Conservation (phyloP, 2,329 filamentous ascomycete species). For the Alternaria sp. region DNA sequence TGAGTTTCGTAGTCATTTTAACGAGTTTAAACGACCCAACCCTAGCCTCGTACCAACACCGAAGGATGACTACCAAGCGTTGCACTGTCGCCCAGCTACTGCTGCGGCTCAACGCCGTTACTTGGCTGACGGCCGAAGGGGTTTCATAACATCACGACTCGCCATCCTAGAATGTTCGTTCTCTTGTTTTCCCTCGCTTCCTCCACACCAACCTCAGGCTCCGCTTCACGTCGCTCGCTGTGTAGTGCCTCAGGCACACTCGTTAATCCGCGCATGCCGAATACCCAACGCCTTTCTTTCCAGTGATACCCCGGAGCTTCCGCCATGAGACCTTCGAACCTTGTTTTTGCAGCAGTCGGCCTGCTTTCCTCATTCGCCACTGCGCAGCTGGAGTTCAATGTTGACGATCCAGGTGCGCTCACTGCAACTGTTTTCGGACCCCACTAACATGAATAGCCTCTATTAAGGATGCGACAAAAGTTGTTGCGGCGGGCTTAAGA, state of each 20-base stretch:
- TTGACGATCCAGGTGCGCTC: constrained; percentile 25
- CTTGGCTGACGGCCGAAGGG: constrained; percentile 23
- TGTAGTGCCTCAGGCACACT: constrained; percentile 9
- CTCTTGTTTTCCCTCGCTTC: background rate
- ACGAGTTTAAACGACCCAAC: constrained; percentile 5
- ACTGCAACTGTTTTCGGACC: background rate
- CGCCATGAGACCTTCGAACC: constrained; percentile 28
- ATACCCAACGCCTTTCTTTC: background rate
- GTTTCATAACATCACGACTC: constrained; percentile 25
- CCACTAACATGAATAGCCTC: constrained; percentile 56
- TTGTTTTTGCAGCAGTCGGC: constrained; percentile 18
- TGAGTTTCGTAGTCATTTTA: constrained; percentile 1
- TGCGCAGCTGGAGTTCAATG: constrained; percentile 24
- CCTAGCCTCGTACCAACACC: constrained; percentile 4
- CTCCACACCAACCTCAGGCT: constrained; percentile 1
- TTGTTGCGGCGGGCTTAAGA: constrained; percentile 66
- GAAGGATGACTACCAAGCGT: constrained; percentile 20
- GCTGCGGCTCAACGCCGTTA: constrained; percentile 24
- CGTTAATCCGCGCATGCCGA: constrained; percentile 13
- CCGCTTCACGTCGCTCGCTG: constrained; percentile 16
- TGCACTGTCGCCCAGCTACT: constrained; percentile 24
- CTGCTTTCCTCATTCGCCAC: constrained; percentile 23
- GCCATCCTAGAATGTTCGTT: background rate
- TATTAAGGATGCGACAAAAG: constrained; percentile 65
- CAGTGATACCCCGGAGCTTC: constrained; percentile 12